Percentiles rank a stretch among this genome's conserved stretches.
Conservation (phyloP, 106 monocot species). For the Xerophyta viscosa region DNA sequence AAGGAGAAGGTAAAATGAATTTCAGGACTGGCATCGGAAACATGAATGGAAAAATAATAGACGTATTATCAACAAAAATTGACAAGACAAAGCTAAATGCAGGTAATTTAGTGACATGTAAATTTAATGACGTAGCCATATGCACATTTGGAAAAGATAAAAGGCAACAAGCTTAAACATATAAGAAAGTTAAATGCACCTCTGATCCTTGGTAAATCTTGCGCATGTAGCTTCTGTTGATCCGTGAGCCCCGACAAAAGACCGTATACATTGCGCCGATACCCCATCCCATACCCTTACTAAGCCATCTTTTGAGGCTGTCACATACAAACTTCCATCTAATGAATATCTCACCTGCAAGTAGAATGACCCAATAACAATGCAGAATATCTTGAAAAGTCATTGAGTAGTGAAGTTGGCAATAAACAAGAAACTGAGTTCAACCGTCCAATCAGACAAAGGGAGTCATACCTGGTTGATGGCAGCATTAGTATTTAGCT, state of each 20-base stretch:
- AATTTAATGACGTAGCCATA: too few relatives aligned
- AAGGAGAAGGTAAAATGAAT: too few relatives aligned
- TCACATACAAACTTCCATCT: constrained; percentile 68
- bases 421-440: background rate
- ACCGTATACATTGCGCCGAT: constrained; percentile 62
- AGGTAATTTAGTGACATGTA: too few relatives aligned
- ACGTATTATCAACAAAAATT: too few relatives aligned
- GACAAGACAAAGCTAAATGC: too few relatives aligned
- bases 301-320: constrained; percentile 90
- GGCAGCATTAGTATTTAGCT: constrained; percentile 50
- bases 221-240: constrained; percentile 74
- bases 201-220: constrained; percentile 80
- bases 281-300: constrained; percentile 80
- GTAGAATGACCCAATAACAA: background rate
- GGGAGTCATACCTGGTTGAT: constrained; percentile 72
- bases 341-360: constrained; percentile 66
- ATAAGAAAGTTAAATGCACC: too few relatives aligned
- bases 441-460: too few relatives aligned
- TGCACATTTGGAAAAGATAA: too few relatives aligned
- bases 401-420: too few relatives aligned
- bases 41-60: too few relatives aligned
- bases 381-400: background rate
- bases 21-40: too few relatives aligned
- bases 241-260: constrained; percentile 67
- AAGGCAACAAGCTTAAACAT: too few relatives aligned